Conservation (phyloP, 345 rosid species). For the Sisymbrium altissimum region DNA sequence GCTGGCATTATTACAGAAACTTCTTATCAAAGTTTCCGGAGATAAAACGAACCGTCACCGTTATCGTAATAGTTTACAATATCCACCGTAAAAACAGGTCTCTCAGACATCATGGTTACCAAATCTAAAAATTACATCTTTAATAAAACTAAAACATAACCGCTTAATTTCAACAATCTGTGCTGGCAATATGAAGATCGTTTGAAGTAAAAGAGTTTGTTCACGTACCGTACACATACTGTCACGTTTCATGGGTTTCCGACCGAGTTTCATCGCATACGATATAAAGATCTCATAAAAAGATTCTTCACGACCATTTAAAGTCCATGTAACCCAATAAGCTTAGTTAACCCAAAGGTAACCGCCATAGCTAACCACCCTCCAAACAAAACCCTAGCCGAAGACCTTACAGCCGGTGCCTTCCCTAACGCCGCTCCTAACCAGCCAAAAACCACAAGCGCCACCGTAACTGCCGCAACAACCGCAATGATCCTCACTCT, state of each 20-base stretch:
- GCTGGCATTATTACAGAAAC: not conserved
- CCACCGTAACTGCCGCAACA: constrained; percentile 56
- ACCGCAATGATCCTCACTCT: constrained; percentile 61
- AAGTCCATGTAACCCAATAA: constrained; percentile 63
- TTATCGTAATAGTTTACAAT: constrained; percentile 3
- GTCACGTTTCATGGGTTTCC: not conserved
- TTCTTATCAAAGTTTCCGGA: not conserved
- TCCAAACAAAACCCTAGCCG: constrained; percentile 71
- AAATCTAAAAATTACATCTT: constrained; percentile 5
- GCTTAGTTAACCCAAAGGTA: constrained; percentile 78
- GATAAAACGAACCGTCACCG: not conserved
- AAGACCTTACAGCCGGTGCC: constrained; percentile 50
- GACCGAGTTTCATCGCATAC: not conserved
- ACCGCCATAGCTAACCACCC: constrained; percentile 96
- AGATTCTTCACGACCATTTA: too few relatives aligned
- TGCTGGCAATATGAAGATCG: not conserved
- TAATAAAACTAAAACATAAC: not conserved
- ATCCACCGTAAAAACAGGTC: constrained; percentile 13
- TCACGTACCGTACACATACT: not conserved
- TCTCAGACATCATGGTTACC: constrained; percentile 2
- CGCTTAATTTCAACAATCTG: not conserved
- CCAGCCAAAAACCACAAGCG: constrained; percentile 67
- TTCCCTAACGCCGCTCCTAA: constrained; percentile 79
- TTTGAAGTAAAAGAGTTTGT: constrained; percentile 12
- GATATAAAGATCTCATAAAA: not conserved